phyloP scores from a whole-genome alignment of 768 basidiomycete species.

The Phaeolepiota aurea region DNA sequence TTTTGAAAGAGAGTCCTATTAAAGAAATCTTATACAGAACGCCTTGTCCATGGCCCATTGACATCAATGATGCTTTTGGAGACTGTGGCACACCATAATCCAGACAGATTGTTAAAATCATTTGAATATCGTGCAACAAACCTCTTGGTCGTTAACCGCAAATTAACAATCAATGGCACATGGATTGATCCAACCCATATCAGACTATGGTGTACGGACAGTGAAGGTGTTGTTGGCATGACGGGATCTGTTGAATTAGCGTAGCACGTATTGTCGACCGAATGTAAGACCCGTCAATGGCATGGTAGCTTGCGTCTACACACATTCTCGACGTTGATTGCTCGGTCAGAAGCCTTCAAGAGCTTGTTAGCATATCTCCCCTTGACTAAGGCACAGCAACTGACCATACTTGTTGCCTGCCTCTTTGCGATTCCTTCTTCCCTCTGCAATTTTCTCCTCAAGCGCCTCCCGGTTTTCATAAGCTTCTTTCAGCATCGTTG shows the following conservation, averaged over 20 bases:
- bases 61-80: conserved; percentile 78
- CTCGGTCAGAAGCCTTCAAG: not conserved
- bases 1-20: not conserved
- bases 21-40: conserved; percentile 34
- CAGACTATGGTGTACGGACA: conserved; percentile 52
- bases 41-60: conserved; percentile 80
- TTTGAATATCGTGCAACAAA: conserved; percentile 71
- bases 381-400: conserved; percentile 2
- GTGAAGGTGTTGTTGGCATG: conserved; percentile 60
- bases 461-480: conserved; percentile 76
- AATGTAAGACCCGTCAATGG: not conserved
- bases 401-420: conserved; percentile 85
- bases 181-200: conserved; percentile 29
- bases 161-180: conserved; percentile 37
- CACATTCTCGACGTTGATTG: not conserved
- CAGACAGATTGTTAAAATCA: conserved; percentile 31
- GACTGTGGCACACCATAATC: conserved; percentile 39
- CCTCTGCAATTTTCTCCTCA: conserved; percentile 81
- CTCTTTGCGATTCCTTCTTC: conserved; percentile 76
- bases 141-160: conserved; percentile 46
- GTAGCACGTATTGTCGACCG: not conserved
- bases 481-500: conserved; percentile 74
- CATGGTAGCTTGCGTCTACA: not conserved
- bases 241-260: conserved; percentile 33
- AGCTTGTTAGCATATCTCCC: not conserved